Conservation (phyloP, 106 monocot species). For the Amphibolis antarctica region DNA sequence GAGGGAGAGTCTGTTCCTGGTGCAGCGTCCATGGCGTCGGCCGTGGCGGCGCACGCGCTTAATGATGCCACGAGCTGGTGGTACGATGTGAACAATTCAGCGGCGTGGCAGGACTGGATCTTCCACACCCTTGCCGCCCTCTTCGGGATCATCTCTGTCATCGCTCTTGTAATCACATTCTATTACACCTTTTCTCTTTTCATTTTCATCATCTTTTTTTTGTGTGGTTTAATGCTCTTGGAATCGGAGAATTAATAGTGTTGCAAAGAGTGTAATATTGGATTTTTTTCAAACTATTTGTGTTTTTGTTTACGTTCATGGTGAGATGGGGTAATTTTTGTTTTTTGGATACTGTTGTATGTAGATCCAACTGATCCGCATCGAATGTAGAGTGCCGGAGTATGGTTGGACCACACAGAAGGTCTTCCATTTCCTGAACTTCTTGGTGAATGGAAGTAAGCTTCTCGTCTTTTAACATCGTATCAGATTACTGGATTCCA, state of each 20-base stretch:
- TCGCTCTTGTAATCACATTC: constrained; percentile 41
- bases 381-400: constrained; percentile 96
- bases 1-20: too few relatives aligned
- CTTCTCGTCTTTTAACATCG: constrained; percentile 1
- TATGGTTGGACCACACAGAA: constrained; percentile 99
- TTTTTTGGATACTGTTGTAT: not conserved
- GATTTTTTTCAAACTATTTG: not conserved
- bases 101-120: constrained; percentile 53
- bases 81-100: constrained; percentile 47
- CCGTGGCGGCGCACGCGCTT: constrained; percentile 16
- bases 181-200: not conserved
- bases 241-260: not conserved
- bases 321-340: not conserved
- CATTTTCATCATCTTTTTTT: not conserved
- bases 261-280: not conserved
- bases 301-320: not conserved
- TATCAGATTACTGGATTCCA: too few relatives aligned
- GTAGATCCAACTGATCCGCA: constrained; percentile 87
- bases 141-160: constrained; percentile 29
- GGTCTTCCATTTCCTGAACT: constrained; percentile 90
- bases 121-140: constrained; percentile 43
- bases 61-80: constrained; percentile 34
- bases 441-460: constrained; percentile 75
- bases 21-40: not conserved
- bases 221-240: not conserved